phyloP scores from a whole-genome alignment of 1,284 basidiomycete species.

The Waitea zeae region DNA sequence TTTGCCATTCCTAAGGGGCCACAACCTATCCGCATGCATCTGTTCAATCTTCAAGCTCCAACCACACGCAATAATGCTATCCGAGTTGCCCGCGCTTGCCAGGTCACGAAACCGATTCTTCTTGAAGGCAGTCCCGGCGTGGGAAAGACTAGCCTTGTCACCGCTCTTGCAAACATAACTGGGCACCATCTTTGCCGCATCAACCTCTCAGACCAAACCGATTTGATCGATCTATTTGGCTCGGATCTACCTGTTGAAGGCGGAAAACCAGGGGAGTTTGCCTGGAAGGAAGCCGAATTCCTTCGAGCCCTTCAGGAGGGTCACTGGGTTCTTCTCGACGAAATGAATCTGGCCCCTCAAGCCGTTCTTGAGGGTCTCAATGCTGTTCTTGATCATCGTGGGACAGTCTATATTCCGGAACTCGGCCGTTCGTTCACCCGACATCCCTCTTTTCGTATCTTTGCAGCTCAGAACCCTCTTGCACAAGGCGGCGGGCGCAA shows the following conservation, averaged over 20 bases:
- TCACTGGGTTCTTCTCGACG: conserved; percentile 94
- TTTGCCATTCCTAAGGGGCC: conserved; percentile 61
- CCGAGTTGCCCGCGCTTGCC: conserved; percentile 82
- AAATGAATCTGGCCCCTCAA: conserved; percentile 97
- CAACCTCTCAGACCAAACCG: conserved; percentile 98
- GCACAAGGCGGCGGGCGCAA: conserved; percentile 96
- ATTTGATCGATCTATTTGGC: conserved; percentile 92
- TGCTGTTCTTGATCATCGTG: conserved; percentile 91
- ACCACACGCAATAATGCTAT: conserved; percentile 84
- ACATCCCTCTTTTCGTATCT: conserved; percentile 89
- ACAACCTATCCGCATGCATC: conserved; percentile 15
- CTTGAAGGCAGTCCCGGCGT: conserved; percentile 97
- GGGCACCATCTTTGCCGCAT: conserved; percentile 84
- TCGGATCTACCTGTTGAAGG: conserved; percentile 94
- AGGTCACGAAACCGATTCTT: conserved; percentile 83
- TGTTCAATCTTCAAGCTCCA: conserved; percentile 77
- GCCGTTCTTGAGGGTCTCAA: conserved; percentile 96
- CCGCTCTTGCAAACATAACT: conserved; percentile 70
- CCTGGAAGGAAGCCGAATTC: conserved; percentile 97
- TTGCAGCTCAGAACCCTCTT: conserved; percentile 95
- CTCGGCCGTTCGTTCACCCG: conserved; percentile 79
- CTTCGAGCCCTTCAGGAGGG: conserved; percentile 85
- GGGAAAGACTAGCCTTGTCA: conserved; percentile 94
- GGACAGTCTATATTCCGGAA: conserved; percentile 91
- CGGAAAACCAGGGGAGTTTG: conserved; percentile 83